phyloP scores from a whole-genome alignment of 192 early-diverging fungal genomes.

The Tieghemiomyces parasiticus region DNA sequence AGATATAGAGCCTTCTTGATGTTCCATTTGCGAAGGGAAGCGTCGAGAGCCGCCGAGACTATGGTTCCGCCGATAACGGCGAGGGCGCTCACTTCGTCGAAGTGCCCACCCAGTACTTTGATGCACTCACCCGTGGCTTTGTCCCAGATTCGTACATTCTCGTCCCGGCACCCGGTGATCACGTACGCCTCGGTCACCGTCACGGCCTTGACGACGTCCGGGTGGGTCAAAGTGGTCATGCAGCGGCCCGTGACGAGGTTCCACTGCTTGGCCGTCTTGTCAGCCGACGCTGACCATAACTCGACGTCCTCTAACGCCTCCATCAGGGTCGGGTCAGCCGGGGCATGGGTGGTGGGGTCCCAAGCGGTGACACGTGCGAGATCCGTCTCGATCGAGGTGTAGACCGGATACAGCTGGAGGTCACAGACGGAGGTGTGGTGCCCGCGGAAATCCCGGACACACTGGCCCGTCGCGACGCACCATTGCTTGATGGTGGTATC shows the following conservation, averaged over 20 bases:
- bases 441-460: slow-evolving; percentile 3
- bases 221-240: slow-evolving; percentile 1
- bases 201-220: background rate
- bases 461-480: background rate
- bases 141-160: slow-evolving; percentile 8
- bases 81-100: slow-evolving; percentile 4
- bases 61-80: background rate
- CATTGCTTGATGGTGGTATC: slow-evolving; percentile 7
- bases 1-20: background rate
- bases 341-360: background rate
- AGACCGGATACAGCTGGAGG: background rate
- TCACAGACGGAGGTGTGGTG: slow-evolving; percentile 3
- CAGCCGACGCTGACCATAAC: slow-evolving; percentile 9
- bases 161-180: slow-evolving; percentile 6
- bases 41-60: slow-evolving; percentile 3
- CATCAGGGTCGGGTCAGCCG: background rate
- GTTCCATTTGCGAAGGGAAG: slow-evolving; percentile 2
- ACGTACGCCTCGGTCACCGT: slow-evolving; percentile 5
- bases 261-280: slow-evolving; percentile 5
- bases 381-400: background rate
- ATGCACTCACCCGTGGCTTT: slow-evolving; percentile 6
- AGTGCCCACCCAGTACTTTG: slow-evolving; percentile 7
- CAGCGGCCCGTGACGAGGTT: background rate
- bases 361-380: background rate
- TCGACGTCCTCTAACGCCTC: background rate